Evolutionary conservation across 192 early-diverging fungal genomes (phyloP).

Genomic region (Coemansia sp.): DNA sequence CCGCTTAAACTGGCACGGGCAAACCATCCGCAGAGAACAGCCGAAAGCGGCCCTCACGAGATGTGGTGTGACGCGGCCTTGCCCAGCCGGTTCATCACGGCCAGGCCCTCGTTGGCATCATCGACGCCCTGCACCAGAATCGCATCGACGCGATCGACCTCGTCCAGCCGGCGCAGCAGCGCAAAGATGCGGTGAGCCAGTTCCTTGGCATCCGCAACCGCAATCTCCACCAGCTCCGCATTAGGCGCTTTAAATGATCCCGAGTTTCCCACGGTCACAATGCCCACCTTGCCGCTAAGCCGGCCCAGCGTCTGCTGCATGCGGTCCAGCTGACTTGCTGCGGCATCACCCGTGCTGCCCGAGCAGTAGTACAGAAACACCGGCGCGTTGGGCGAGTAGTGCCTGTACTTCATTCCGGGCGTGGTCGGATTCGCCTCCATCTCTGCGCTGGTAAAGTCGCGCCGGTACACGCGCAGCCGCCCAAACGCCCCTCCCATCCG

Average conservation of each 20-base stretch:
- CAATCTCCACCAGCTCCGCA: constrained; percentile 13
- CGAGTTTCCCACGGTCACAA: constrained; percentile 9
- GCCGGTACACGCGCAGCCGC: constrained; percentile 70
- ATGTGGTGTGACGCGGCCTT: constrained; percentile 78
- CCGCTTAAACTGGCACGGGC: neutral
- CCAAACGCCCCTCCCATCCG: constrained; percentile 61
- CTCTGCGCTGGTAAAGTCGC: constrained; percentile 66
- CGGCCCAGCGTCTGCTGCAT: constrained; percentile 18
- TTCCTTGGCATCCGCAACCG: constrained; percentile 55
- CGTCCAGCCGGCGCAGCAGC: constrained; percentile 75
- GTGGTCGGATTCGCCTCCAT: constrained; percentile 84
- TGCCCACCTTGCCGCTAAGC: constrained; percentile 8
- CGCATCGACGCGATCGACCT: constrained; percentile 57
- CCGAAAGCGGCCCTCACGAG: no score
- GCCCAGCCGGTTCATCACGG: constrained; percentile 92
- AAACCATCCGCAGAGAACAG: neutral
- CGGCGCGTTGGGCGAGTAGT: constrained; percentile 89
- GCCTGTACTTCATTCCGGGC: constrained; percentile 99
- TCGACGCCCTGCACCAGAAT: constrained; percentile 91
- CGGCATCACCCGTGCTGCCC: constrained; percentile 5
- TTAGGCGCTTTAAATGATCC: neutral
- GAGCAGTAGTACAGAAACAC: constrained; percentile 68
- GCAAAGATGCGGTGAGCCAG: constrained; percentile 82
- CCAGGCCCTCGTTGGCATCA: constrained; percentile 85
- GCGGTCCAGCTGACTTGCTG: neutral